Evolutionary conservation across 305 asterid genomes (phyloP).

Genomic region (Fraxinus baroniana): DNA sequence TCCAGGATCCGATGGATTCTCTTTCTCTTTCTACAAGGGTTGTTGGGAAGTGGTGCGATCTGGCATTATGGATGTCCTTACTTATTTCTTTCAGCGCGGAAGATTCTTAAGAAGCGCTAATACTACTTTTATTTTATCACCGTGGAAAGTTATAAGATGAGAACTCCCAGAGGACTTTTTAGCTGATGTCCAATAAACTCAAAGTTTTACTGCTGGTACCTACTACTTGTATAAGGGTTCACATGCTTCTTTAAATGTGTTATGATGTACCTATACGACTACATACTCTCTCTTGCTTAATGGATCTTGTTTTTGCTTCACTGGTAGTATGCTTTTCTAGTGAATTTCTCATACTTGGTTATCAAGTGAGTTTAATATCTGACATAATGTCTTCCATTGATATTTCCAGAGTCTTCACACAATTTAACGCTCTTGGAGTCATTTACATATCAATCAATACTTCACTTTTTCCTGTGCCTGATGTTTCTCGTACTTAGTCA

Average conservation of each 20-base stretch:
- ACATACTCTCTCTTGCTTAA: not conserved
- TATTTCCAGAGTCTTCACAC: not conserved
- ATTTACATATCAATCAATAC: not conserved
- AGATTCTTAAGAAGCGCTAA: no score
- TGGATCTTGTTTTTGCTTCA: not conserved
- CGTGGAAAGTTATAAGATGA: not conserved
- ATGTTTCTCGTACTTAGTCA: not conserved
- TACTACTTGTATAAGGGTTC: not conserved
- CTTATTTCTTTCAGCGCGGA: no score
- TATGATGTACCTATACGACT: not conserved
- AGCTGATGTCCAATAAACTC: not conserved
- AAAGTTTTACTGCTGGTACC: not conserved
- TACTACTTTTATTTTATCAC: not conserved
- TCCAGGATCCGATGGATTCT: no score
- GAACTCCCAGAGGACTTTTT: not conserved
- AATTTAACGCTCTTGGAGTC: not conserved
- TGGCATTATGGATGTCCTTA: no score
- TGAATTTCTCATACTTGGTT: not conserved
- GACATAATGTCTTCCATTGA: not conserved
- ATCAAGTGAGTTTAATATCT: not conserved
- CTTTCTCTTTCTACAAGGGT: no score
- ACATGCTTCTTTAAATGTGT: not conserved
- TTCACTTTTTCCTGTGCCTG: not conserved
- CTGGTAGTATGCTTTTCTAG: not conserved
- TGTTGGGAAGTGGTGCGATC: no score